A percentile compares a stretch with the other conserved stretches of the same genome.
phyloP scores from a whole-genome alignment of 106 monocot species.

The Agapanthus africanus region DNA sequence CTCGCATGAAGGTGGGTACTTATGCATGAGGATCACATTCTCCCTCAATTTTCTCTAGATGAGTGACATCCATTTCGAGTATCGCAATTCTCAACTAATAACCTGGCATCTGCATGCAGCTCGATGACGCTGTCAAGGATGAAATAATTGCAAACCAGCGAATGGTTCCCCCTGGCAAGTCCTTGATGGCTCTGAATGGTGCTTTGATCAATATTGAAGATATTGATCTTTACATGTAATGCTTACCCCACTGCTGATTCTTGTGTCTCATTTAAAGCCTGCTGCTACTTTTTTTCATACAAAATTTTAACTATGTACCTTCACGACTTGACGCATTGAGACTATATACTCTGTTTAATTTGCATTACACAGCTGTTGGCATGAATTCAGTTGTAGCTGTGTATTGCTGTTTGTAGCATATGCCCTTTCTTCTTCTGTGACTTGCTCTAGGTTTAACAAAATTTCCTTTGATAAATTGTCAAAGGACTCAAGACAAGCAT shows the following conservation, averaged over 20 bases:
- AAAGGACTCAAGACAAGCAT: neutral
- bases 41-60: neutral
- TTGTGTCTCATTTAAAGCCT: neutral
- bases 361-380: neutral
- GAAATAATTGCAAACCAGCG: slow-evolving; percentile 94
- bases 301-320: slow-evolving; percentile 1
- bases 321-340: neutral
- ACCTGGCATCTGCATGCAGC: slow-evolving; percentile 32
- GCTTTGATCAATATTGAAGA: slow-evolving; percentile 92
- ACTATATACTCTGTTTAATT: neutral
- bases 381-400: neutral
- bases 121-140: slow-evolving; percentile 78
- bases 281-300: neutral
- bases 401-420: neutral
- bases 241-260: neutral
- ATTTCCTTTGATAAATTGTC: neutral
- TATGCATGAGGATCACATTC: neutral
- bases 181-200: slow-evolving; percentile 95
- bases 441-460: neutral
- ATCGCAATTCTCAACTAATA: slow-evolving; percentile 3
- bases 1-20: slow-evolving; percentile 75
- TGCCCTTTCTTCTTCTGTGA: neutral
- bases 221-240: slow-evolving; percentile 92
- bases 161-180: slow-evolving; percentile 97
- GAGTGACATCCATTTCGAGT: neutral